Evolutionary conservation across 139 green algal genomes (phyloP).

Genomic region (Coelastrella sp.): DNA sequence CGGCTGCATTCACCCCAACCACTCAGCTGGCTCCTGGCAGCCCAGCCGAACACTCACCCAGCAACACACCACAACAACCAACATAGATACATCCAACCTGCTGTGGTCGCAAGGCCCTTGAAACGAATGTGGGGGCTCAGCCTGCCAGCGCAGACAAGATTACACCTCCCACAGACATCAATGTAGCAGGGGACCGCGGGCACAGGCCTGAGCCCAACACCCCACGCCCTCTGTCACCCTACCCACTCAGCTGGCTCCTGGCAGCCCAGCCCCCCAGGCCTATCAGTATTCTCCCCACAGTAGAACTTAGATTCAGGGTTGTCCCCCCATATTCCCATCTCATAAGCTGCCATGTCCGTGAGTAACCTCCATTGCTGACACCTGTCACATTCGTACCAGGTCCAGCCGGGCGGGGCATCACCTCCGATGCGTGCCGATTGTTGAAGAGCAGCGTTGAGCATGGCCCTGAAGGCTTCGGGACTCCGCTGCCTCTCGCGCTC

Average conservation of each 20-base stretch:
- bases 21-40: too few relatives aligned
- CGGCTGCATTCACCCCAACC: too few relatives aligned
- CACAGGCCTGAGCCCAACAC: not conserved
- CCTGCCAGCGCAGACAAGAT: too few relatives aligned
- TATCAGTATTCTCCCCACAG: slow-evolving; percentile 16
- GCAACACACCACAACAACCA: too few relatives aligned
- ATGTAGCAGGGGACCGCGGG: not conserved
- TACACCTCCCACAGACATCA: not conserved
- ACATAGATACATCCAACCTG: too few relatives aligned
- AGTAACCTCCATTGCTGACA: slow-evolving; percentile 35
- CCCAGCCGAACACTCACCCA: too few relatives aligned
- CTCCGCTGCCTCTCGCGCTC: not conserved
- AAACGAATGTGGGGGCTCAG: too few relatives aligned
- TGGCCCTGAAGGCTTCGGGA: not conserved
- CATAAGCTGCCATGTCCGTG: not conserved
- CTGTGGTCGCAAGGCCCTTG: too few relatives aligned
- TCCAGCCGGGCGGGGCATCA: not conserved
- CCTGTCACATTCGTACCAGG: slow-evolving; percentile 24
- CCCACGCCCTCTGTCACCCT: not conserved
- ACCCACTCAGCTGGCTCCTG: slow-evolving; percentile 28
- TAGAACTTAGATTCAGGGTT: not conserved
- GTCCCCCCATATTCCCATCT: not conserved
- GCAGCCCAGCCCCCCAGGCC: slow-evolving; percentile 14
- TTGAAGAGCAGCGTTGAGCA: not conserved
- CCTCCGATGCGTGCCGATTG: not conserved